A percentile compares a stretch with the other conserved stretches of the same genome.
These are phyloP conservation scores for Schwanniomyces etchellsii DNA, from an alignment of 1,139 yeast genomes.

Conservation along the genomic window DNA sequence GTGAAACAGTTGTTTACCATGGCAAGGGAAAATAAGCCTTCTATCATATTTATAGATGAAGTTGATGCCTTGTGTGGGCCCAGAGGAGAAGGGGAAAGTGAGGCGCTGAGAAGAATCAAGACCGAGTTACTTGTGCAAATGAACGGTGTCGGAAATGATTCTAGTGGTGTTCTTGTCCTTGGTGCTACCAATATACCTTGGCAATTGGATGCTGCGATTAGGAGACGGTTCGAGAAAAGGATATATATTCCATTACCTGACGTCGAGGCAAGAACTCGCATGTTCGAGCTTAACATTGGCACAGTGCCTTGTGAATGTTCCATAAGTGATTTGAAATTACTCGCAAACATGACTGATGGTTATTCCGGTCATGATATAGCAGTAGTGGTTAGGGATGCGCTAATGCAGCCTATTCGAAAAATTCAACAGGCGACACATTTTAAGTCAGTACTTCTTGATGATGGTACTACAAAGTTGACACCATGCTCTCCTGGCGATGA, in stretches of 20 bases:
- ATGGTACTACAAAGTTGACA: slow-evolving; percentile 48
- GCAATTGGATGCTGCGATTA: slow-evolving; percentile 96
- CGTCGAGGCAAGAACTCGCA: slow-evolving; percentile 78
- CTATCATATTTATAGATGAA: slow-evolving; percentile 94
- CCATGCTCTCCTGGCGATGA: slow-evolving; percentile 97
- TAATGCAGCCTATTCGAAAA: slow-evolving; percentile 96
- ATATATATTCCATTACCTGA: slow-evolving; percentile 95
- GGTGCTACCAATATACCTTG: slow-evolving; percentile 99
- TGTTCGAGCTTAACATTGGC: slow-evolving; percentile 94
- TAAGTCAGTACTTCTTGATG: slow-evolving; percentile 43
- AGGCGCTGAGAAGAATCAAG: slow-evolving; percentile 92
- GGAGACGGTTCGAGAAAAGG: slow-evolving; percentile 94
- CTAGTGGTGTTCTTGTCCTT: slow-evolving; percentile 85
- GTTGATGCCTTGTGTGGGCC: slow-evolving; percentile 98
- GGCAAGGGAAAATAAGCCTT: slow-evolving; percentile 95
- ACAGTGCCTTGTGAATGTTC: slow-evolving; percentile 78
- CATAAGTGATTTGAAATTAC: slow-evolving; percentile 64
- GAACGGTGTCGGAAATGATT: slow-evolving; percentile 98
- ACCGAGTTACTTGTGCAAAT: slow-evolving; percentile 95
- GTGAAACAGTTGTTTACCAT: slow-evolving; percentile 90
- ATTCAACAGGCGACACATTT: slow-evolving; percentile 97
- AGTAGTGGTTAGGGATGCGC: slow-evolving; percentile 92
- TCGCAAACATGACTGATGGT: slow-evolving; percentile 95
- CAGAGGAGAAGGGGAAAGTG: slow-evolving; percentile 97
- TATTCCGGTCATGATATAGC: slow-evolving; percentile 98